Evolutionary conservation across 768 basidiomycete species (phyloP).

Genomic region (Agaricus subrufescens): DNA sequence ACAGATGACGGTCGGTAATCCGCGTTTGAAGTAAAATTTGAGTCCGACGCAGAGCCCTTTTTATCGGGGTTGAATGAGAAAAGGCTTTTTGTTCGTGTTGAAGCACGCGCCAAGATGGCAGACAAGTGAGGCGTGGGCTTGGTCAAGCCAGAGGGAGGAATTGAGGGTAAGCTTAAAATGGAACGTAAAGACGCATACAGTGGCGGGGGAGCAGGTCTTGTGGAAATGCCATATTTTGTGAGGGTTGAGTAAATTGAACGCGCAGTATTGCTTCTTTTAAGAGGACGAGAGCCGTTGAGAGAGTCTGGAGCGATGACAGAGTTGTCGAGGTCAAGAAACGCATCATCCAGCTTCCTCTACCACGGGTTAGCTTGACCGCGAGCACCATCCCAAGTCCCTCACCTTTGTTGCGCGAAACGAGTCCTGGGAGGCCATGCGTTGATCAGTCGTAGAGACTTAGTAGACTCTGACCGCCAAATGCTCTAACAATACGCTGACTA

Average conservation of each 20-base stretch:
- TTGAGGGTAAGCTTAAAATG: neutral
- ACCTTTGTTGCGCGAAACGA: conserved; percentile 37
- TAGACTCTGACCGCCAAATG: no score
- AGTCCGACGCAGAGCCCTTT: conserved; percentile 23
- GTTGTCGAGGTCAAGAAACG: conserved; percentile 64
- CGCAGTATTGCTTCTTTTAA: conserved; percentile 45
- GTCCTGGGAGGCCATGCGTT: conserved; percentile 4
- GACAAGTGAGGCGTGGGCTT: conserved; percentile 67
- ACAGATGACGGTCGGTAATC: conserved; percentile 80
- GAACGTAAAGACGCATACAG: neutral
- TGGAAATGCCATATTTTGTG: conserved; percentile 63
- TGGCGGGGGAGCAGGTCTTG: neutral
- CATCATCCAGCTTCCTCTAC: conserved; percentile 81
- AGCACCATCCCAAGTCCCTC: neutral
- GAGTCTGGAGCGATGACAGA: conserved; percentile 42
- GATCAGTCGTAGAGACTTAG: no score
- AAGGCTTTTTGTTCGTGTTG: conserved; percentile 47
- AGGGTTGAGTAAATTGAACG: conserved; percentile 74
- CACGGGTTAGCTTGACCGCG: neutral
- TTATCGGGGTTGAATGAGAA: conserved; percentile 40
- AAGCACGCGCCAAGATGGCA: conserved; percentile 66
- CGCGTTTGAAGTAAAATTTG: conserved; percentile 32
- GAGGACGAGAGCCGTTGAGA: conserved; percentile 37
- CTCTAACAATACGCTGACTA: neutral
- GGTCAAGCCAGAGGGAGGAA: conserved; percentile 20